Conservation (phyloP, 495 filamentous ascomycete species). For the Amorphotheca resinae region DNA sequence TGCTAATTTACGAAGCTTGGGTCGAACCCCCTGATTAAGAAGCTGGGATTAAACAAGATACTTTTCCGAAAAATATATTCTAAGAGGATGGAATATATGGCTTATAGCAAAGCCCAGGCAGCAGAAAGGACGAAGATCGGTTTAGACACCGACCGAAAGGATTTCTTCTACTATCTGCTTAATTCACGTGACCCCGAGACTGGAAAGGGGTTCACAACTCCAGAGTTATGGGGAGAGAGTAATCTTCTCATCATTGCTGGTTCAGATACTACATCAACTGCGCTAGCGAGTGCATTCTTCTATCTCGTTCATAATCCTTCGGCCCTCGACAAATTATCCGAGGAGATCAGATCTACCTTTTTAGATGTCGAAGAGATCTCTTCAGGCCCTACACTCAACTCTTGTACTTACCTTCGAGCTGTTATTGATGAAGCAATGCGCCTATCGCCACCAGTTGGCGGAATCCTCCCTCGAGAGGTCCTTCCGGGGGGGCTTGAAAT, state of each 20-base stretch:
- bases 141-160: conserved; percentile 47
- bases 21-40: conserved; percentile 7
- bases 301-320: conserved; percentile 47
- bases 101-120: conserved; percentile 25
- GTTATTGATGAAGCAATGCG: conserved; percentile 64
- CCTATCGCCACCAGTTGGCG: conserved; percentile 51
- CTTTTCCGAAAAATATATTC: conserved; percentile 9
- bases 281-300: conserved; percentile 53
- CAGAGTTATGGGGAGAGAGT: conserved; percentile 59
- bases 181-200: conserved; percentile 48
- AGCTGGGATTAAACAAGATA: conserved; percentile 4
- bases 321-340: conserved; percentile 34
- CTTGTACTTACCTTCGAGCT: conserved; percentile 37
- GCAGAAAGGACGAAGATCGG: conserved; percentile 41
- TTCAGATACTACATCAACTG: conserved; percentile 50
- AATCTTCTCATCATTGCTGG: conserved; percentile 53
- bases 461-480: conserved; percentile 48
- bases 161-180: conserved; percentile 49
- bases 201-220: conserved; percentile 49
- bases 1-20: not conserved
- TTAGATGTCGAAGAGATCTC: conserved; percentile 36
- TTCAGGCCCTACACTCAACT: conserved; percentile 13
- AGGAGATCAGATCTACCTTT: conserved; percentile 39
- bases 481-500: conserved; percentile 38
- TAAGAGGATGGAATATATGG: conserved; percentile 4